A percentile compares a stretch with the other conserved stretches of the same genome.
Evolutionary conservation across 2,329 filamentous ascomycete species (phyloP).

Genomic region (Chaetomiaceae sp.): DNA sequence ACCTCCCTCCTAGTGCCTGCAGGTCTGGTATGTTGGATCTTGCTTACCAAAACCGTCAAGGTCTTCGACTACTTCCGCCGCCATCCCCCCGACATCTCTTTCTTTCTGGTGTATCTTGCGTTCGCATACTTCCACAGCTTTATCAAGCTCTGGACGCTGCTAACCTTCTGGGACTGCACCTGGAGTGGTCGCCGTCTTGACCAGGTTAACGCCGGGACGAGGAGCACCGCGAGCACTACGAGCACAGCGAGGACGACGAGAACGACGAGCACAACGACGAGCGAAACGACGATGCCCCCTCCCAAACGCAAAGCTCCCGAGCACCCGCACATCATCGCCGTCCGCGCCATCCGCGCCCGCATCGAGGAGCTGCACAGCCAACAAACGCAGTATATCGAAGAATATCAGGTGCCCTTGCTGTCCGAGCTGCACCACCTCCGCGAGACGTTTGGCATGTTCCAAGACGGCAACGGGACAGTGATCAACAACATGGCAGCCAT

Average conservation of each 20-base stretch:
- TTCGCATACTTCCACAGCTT: conserved; percentile 56
- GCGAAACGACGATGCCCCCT: too few relatives aligned
- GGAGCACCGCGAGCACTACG: not conserved
- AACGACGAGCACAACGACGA: too few relatives aligned
- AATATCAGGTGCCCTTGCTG: conserved; percentile 2
- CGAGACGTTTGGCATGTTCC: not conserved
- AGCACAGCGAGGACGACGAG: not conserved
- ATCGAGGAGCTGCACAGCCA: not conserved
- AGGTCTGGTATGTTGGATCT: conserved; percentile 40
- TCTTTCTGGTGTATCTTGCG: conserved; percentile 44
- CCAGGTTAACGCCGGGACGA: not conserved
- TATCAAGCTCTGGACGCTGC: conserved; percentile 51
- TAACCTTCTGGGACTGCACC: conserved; percentile 45
- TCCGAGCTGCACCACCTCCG: not conserved
- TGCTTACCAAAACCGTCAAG: conserved; percentile 55
- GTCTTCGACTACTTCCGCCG: conserved; percentile 46
- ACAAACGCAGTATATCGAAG: not conserved
- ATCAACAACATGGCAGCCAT: not conserved
- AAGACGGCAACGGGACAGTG: not conserved
- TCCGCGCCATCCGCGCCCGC: conserved; percentile 3
- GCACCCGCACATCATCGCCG: not conserved
- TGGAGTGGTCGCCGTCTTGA: conserved; percentile 40
- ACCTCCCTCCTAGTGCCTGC: not conserved
- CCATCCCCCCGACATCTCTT: conserved; percentile 47
- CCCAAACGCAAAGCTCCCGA: too few relatives aligned